A percentile compares a stretch with the other conserved stretches of the same genome.
Evolutionary conservation across 2,329 filamentous ascomycete genomes (phyloP).

Genomic region (Aspergillus sp.): DNA sequence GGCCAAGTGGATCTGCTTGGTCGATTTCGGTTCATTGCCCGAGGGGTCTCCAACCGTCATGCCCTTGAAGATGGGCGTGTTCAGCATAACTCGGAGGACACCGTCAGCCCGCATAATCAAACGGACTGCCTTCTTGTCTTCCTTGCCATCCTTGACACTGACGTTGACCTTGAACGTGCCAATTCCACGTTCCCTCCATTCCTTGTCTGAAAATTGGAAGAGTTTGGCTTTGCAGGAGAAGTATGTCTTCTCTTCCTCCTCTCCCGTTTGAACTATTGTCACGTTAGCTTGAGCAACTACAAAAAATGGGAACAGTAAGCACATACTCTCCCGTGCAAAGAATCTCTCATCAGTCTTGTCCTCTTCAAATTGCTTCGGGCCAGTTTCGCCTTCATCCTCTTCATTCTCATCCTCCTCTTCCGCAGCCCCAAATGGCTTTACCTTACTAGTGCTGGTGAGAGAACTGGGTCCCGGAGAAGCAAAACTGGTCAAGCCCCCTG

Average conservation of each 20-base stretch:
- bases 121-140: slow-evolving; percentile 54
- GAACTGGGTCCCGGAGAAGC: slow-evolving; percentile 53
- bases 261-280: slow-evolving; percentile 71
- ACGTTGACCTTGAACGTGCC: slow-evolving; percentile 84
- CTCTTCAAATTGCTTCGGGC: slow-evolving; percentile 46
- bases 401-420: slow-evolving; percentile 49
- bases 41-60: slow-evolving; percentile 69
- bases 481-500: slow-evolving; percentile 59
- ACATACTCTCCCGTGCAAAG: slow-evolving; percentile 62
- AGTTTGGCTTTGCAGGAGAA: slow-evolving; percentile 77
- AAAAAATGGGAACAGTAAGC: not conserved
- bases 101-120: slow-evolving; percentile 90
- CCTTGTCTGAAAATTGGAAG: slow-evolving; percentile 68
- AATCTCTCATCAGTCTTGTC: slow-evolving; percentile 47
- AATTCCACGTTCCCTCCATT: slow-evolving; percentile 86
- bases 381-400: slow-evolving; percentile 43
- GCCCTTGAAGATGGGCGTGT: slow-evolving; percentile 72
- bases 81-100: slow-evolving; percentile 79
- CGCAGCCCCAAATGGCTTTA: slow-evolving; percentile 71
- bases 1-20: slow-evolving; percentile 64
- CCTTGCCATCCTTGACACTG: slow-evolving; percentile 52
- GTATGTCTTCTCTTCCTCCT: slow-evolving; percentile 73
- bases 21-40: slow-evolving; percentile 60
- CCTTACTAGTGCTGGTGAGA: slow-evolving; percentile 31
- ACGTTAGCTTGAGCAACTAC: not conserved